Base-by-base conservation (phyloP, 805 yeast genomes). In the Lachancea waltii region DNA sequence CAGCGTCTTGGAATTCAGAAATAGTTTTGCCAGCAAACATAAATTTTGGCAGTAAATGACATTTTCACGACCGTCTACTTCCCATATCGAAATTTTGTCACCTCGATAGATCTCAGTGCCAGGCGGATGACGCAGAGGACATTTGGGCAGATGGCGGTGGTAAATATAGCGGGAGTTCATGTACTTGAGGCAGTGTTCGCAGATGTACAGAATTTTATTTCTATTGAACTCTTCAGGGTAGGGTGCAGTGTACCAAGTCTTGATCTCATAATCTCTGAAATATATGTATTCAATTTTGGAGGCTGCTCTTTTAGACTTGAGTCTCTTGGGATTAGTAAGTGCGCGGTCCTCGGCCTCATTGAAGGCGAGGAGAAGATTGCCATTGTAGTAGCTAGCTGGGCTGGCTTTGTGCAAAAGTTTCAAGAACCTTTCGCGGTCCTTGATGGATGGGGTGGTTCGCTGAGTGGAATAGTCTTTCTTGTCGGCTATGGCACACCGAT, bases 221-320 rank as follows among this genome's bases (percentile, higher is more conserved):
- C 69, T 70, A 29, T 85, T 75, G 52, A 78, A 85, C 52, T 85
- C 92, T 43, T 83, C 87, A 0, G 97, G 97, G 55, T 85, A 92
- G 1, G 97, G 97, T 0, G 96, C 79, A 3, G 84, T 75, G 60
- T 84, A 89, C 95, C 97, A 86, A 0, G 96, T 85, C 43, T 81
- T 83, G 19, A 92, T 84, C 54, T 82, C 87, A 57, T 63, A 75
- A 30, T 72, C 72, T 24, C 86, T 75, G 47, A 89, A 77, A 49
- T 79, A 86, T 17, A 89, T 79, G 40, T 73, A 74, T 34, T 72
- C 69, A 29, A 83, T 72, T 64, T 36, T 62, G 52, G 27, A 43
- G 30, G 52, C 56, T 40, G 49, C 53, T 16, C 47, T 50, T 33
- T 44, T 57, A 33, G 22, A 42, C 45, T 31, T 37, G 23, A 23